Conservation (phyloP, 495 filamentous ascomycete genomes). For the Penicillium malachiteum region DNA sequence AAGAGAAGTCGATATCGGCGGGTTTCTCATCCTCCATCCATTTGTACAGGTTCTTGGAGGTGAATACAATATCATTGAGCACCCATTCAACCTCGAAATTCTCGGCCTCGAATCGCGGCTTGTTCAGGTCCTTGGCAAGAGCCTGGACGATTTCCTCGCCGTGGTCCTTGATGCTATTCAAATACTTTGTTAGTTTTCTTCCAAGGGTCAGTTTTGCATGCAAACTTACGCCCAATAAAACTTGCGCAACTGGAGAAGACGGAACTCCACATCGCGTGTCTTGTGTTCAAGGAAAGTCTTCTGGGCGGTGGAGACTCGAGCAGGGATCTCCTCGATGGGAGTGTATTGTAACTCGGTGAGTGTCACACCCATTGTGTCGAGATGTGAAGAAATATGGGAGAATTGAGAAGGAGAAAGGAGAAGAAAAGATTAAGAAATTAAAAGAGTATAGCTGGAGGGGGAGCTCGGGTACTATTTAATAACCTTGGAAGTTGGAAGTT, state of each 20-base stretch:
- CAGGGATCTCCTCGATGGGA: conserved; percentile 62
- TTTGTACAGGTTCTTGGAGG: conserved; percentile 69
- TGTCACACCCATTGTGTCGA: conserved; percentile 23
- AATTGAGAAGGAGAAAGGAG: conserved; percentile 3
- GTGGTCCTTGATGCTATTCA: conserved; percentile 66
- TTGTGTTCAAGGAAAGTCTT: conserved; percentile 71
- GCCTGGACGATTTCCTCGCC: conserved; percentile 66
- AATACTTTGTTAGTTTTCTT: conserved; percentile 3
- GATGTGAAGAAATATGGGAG: neutral
- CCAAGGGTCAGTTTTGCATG: neutral
- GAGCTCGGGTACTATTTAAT: conserved; percentile 1
- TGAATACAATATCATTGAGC: conserved; percentile 75
- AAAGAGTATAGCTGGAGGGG: neutral
- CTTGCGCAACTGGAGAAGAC: conserved; percentile 81
- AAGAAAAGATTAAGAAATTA: conserved; percentile 2
- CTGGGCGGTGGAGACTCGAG: conserved; percentile 55
- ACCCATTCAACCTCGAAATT: conserved; percentile 71
- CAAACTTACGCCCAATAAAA: conserved; percentile 82
- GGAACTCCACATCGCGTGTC: conserved; percentile 77
- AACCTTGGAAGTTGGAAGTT: neutral
- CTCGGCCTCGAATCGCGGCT: conserved; percentile 66
- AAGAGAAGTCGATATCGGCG: conserved; percentile 64
- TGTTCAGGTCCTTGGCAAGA: conserved; percentile 69
- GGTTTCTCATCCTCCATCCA: conserved; percentile 82
- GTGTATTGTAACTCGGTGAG: conserved; percentile 64